Conservation (phyloP, 108 stramenopile genomes). For the Cyclotella atomus region DNA sequence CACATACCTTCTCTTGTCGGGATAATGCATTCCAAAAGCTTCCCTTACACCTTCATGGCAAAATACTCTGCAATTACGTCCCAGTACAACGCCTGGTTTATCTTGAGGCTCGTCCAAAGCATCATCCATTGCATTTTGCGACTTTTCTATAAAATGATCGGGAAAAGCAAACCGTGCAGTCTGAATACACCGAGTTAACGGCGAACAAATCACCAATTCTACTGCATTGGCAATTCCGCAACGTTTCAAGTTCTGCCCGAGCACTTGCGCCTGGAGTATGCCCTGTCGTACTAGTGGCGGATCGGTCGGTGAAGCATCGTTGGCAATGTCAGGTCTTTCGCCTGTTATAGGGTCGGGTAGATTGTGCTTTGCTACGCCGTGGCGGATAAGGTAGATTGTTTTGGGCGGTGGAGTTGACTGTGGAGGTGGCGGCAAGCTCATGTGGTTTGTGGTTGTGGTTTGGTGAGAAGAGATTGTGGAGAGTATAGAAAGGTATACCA, state of each 20-base stretch:
- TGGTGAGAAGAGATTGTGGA: too few species aligned
- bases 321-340: conserved; percentile 39
- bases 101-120: background rate
- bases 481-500: too few species aligned
- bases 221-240: conserved; percentile 21
- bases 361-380: conserved; percentile 78
- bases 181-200: conserved; percentile 77
- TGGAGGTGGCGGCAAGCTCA: background rate
- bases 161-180: conserved; percentile 72
- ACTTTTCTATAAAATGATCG: conserved; percentile 36
- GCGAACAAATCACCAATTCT: conserved; percentile 58
- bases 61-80: conserved; percentile 13
- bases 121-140: background rate
- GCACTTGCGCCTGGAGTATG: conserved; percentile 56
- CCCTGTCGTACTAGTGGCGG: conserved; percentile 66
- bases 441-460: background rate
- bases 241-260: conserved; percentile 37
- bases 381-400: conserved; percentile 76
- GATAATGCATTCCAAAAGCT: conserved; percentile 79
- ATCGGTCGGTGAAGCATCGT: conserved; percentile 60
- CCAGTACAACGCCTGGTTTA: background rate
- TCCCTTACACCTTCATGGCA: conserved; percentile 72
- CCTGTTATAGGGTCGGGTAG: conserved; percentile 52
- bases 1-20: conserved; percentile 58
- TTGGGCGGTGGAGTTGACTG: conserved; percentile 5